Evolutionary conservation across 2,329 filamentous ascomycete species (phyloP).

Genomic region (Penicillium sp.): DNA sequence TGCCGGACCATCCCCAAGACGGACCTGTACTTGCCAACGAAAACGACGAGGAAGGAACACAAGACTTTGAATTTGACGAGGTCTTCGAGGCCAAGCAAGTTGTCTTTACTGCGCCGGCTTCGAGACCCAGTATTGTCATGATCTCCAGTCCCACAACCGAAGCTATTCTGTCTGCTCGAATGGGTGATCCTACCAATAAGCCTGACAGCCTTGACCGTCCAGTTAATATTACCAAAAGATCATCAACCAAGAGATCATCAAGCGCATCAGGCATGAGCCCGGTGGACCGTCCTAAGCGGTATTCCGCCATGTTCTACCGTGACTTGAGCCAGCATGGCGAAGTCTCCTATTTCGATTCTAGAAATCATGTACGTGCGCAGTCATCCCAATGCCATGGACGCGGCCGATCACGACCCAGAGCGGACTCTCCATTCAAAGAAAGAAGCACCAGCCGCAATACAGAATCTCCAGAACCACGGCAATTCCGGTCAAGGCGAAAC

Average conservation of each 20-base stretch:
- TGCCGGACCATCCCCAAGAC: background rate
- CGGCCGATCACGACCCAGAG: slow-evolving; percentile 4
- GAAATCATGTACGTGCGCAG: slow-evolving; percentile 2
- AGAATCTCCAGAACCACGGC: background rate
- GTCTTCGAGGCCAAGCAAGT: slow-evolving; percentile 12
- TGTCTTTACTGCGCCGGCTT: slow-evolving; percentile 7
- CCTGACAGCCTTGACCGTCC: background rate
- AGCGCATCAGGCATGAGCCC: slow-evolving; percentile 6
- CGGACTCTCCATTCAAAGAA: background rate
- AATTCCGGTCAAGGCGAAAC: background rate
- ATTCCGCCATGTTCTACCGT: slow-evolving; percentile 10
- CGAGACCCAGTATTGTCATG: slow-evolving; percentile 7
- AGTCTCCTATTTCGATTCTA: slow-evolving; percentile 1
- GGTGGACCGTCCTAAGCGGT: slow-evolving; percentile 11
- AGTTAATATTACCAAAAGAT: slow-evolving; percentile 2
- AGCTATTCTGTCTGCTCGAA: slow-evolving; percentile 5
- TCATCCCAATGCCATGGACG: slow-evolving; percentile 5
- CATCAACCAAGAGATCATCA: slow-evolving; percentile 11
- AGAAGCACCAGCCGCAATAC: background rate
- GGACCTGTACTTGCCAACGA: background rate
- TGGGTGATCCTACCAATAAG: slow-evolving; percentile 1
- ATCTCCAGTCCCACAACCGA: slow-evolving; percentile 8
- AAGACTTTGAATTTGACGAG: slow-evolving; percentile 2
- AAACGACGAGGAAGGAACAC: background rate
- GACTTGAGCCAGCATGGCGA: slow-evolving; percentile 5